Conservation (phyloP, 305 asterid species). For the Plantago lanceolata region DNA sequence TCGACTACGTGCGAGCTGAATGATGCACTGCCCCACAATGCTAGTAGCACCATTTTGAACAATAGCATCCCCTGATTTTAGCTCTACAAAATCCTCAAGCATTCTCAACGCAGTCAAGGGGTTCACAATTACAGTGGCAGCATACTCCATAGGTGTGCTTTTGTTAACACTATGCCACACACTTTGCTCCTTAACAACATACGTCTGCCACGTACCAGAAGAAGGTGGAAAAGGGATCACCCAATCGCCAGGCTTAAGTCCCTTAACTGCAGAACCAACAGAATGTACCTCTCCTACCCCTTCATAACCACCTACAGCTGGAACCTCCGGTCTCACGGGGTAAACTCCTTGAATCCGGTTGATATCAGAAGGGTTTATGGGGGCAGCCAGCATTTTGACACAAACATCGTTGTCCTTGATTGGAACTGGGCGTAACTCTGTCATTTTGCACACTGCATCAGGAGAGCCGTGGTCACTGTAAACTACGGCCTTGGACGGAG, state of each 20-base stretch:
- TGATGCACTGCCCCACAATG: constrained; percentile 88
- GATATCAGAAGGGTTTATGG: constrained; percentile 92
- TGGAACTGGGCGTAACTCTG: constrained; percentile 63
- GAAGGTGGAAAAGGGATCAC: constrained; percentile 92
- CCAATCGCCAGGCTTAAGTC: constrained; percentile 68
- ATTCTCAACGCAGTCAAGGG: constrained; percentile 87
- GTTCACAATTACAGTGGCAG: constrained; percentile 81
- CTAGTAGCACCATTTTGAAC: constrained; percentile 98
- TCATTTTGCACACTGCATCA: constrained; percentile 63
- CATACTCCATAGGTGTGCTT: constrained; percentile 72
- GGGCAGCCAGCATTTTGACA: constrained; percentile 92
- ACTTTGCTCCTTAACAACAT: constrained; percentile 73
- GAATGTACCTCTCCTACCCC: constrained; percentile 86
- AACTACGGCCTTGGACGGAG: constrained; percentile 82
- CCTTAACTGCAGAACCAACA: constrained; percentile 69
- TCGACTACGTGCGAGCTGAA: constrained; percentile 80
- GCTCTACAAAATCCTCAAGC: constrained; percentile 82
- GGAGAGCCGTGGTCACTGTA: constrained; percentile 90
- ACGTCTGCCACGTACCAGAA: constrained; percentile 99
- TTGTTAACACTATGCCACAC: constrained; percentile 80
- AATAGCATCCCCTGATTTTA: constrained; percentile 74
- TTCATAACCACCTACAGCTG: constrained; percentile 94
- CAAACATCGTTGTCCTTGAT: constrained; percentile 74
- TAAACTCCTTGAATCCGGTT: constrained; percentile 91
- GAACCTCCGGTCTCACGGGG: constrained; percentile 86